Evolutionary conservation across 306 rosid genomes (phyloP), one percentile per base, ranked within the genome.

Genomic region (Lupinus albus): DNA sequence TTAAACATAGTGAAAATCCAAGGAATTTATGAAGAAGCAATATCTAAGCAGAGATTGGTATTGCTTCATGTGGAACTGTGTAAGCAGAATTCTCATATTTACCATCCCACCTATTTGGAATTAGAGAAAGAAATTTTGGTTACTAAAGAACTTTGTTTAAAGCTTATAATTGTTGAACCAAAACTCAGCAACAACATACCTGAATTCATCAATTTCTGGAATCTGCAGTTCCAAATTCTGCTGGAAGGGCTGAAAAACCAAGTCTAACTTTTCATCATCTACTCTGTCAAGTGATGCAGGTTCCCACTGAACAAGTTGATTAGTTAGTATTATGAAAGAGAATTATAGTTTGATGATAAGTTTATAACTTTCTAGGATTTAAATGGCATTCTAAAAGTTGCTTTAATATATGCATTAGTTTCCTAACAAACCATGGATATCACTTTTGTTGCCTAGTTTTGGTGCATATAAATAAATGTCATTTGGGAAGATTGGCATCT

Each of bases 221-320:
- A 92, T 81, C 69, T 80, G 88, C 15, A 89, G 85, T 82, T 92
- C 96, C 63, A 92, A 80, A 72, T 87, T 85, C 73, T 83, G 78
- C 11, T 68, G 64, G 36, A 87, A 92, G 0, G 76, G 80, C 80
- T 83, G 73, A 57, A 93, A 93, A 28, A 84, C 83, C 32, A 84
- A 72, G 75, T 83, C 84, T 67, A 93, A 28, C 71, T 76, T 86
- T 42, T 38, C 76, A 11, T 86, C 83, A 1, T 75, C 78, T 55
- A 88, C 89, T 82, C 78, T 44, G 30, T 88, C 93, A 0, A 88
- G 87, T 15, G 88, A 52, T 21, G 87, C 68, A 10, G 98, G 96
- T 25, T 79, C 84, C 98, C 96, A 92, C 98, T 92, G 85, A 57
- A 71, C 13, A 15, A 54, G 47, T 56, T 32, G 57, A 41, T 10